A percentile compares a stretch with the other conserved stretches of the same genome.
Conservation (phyloP, 495 filamentous ascomycete genomes). For the Trypethelium eluteriae region DNA sequence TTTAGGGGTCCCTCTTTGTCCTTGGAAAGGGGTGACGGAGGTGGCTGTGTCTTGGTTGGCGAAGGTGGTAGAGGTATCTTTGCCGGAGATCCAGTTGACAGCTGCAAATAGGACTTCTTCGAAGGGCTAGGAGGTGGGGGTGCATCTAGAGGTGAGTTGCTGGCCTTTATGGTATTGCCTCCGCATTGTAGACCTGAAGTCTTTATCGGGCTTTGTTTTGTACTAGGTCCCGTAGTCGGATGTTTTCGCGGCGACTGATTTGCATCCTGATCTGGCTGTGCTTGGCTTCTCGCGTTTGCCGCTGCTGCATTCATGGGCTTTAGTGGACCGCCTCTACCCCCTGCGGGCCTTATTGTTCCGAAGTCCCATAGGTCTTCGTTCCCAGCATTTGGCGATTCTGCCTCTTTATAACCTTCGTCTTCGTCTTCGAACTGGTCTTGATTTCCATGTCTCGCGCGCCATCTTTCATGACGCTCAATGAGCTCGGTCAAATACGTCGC, state of each 20-base stretch:
- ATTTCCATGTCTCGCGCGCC: constrained; percentile 60
- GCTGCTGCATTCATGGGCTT: constrained; percentile 64
- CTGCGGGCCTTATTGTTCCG: constrained; percentile 73
- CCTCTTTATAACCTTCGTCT: constrained; percentile 54
- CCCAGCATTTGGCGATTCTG: constrained; percentile 37
- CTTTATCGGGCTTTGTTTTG: not conserved
- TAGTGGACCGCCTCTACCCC: constrained; percentile 48
- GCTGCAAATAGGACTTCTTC: constrained; percentile 24
- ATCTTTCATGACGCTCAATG: constrained; percentile 82
- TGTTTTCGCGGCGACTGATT: constrained; percentile 1
- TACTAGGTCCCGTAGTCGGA: not conserved
- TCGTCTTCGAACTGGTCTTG: constrained; percentile 35
- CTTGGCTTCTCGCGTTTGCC: constrained; percentile 49
- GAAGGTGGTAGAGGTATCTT: constrained; percentile 58
- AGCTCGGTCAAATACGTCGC: constrained; percentile 85
- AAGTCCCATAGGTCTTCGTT: constrained; percentile 93
- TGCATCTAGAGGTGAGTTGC: not conserved
- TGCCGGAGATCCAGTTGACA: constrained; percentile 45
- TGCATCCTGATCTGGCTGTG: not conserved
- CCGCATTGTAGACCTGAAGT: not conserved
- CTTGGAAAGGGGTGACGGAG: constrained; percentile 16
- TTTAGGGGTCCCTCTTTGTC: constrained; percentile 16
- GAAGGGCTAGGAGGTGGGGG: constrained; percentile 36
- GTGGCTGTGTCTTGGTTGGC: constrained; percentile 31
- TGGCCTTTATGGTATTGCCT: not conserved